Base-by-base conservation (phyloP, 805 yeast species). In the Saturnispora ahearnii region DNA sequence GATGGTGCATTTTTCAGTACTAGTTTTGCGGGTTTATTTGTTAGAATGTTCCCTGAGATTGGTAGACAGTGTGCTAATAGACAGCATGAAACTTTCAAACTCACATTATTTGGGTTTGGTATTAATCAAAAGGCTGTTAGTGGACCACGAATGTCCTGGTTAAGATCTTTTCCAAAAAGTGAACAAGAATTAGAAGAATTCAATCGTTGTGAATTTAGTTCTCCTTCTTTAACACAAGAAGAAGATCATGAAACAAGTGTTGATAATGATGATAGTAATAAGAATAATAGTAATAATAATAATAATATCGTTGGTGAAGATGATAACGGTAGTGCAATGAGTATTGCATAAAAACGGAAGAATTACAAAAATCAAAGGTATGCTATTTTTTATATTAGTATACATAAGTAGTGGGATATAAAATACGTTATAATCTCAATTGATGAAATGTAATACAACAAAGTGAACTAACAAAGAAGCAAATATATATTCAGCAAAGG, bases 1-100 rank as follows among this genome's bases (percentile, higher is more conserved):
- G 99, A 93, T 66, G 99, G 99, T 5, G 96, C 98, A 1, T 93
- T 84, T 61, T 93, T 95, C 71, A 98, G 99, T 5, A 88, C 98
- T 0, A 82, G 95, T 33, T 93, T 93, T 69, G 93, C 96, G 1
- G 97, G 96, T 2, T 76, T 93, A 57, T 85, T 93, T 59, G 79
- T 93, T 53, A 86, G 89, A 62, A 84, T 87, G 77, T 89, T 84
- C 69, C 88, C 93, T n/a, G 97, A 88, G 55, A 78, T 89, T 46
- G 95, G 85, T 62, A 78, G 79, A 58, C 40, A 36, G 88, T 85
- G 60, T 82, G 87, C 57, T 44, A 21, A 73, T 75, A 50, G 72
- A 77, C 51, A 73, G 85, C 72, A 55, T 77, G 40, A 36, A 22
- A 36, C 72, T 52, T 83, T 76, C 62, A 84, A 86, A 45, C 75